Evolutionary conservation across 1,284 basidiomycete genomes (phyloP).

Genomic region (Singerocomus inundabilis): DNA sequence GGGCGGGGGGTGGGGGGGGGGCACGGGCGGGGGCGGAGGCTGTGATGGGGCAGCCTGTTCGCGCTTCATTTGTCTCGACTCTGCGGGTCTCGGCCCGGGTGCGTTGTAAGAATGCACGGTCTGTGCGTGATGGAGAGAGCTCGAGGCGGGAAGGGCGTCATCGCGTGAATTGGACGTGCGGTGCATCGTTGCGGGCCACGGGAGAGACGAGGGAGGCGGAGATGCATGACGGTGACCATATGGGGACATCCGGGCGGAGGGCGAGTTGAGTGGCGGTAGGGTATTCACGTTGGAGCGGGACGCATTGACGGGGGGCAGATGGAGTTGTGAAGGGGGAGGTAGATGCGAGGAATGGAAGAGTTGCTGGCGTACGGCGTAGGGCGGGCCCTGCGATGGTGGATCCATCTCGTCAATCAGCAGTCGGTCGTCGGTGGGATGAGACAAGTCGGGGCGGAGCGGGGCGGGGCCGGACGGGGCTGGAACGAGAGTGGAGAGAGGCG

Average conservation of each 20-base stretch:
- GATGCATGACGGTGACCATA: conserved; percentile 29
- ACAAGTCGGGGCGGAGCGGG: not conserved
- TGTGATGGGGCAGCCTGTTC: conserved; percentile 26
- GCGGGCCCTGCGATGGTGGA: conserved; percentile 22
- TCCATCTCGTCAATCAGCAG: conserved; percentile 10
- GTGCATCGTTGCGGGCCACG: conserved; percentile 27
- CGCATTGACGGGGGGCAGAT: conserved; percentile 37
- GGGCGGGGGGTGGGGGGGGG: conserved; percentile 9
- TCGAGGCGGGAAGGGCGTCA: conserved; percentile 28
- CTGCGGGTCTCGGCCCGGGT: conserved; percentile 12
- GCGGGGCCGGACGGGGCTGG: conserved; percentile 6
- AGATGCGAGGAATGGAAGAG: conserved; percentile 41
- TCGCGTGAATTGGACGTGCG: conserved; percentile 41
- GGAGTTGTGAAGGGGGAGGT: conserved; percentile 45
- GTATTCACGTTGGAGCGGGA: conserved; percentile 39
- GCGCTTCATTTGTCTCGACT: conserved; percentile 31
- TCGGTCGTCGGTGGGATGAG: too few species aligned
- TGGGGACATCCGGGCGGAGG: conserved; percentile 25
- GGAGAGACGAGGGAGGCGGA: conserved; percentile 25
- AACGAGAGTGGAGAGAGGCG: not conserved
- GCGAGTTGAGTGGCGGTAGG: conserved; percentile 35
- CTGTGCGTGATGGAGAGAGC: conserved; percentile 19
- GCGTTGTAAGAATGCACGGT: conserved; percentile 22
- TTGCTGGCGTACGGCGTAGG: conserved; percentile 31
- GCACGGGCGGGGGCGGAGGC: conserved; percentile 18